phyloP scores from a whole-genome alignment of 441 rosid genomes.

The Gossypium aridum region DNA sequence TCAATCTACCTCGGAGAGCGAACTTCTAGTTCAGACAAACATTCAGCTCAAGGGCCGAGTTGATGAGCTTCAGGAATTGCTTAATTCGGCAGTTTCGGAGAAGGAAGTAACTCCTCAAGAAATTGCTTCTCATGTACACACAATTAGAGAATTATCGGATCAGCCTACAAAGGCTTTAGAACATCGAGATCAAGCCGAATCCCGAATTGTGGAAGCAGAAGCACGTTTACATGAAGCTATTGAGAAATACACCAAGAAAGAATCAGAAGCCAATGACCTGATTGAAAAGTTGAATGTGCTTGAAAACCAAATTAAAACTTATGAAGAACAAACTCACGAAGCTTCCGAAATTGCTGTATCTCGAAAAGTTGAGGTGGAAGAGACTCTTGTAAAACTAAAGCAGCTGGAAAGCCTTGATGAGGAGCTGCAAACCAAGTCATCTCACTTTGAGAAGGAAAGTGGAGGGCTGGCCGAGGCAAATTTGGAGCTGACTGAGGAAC shows the following conservation, averaged over 20 bases:
- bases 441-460: slow-evolving; percentile 58
- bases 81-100: slow-evolving; percentile 48
- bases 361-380: slow-evolving; percentile 59
- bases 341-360: slow-evolving; percentile 50
- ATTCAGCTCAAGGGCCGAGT: slow-evolving; percentile 64
- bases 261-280: slow-evolving; percentile 44
- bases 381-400: slow-evolving; percentile 44
- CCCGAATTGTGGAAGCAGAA: slow-evolving; percentile 33
- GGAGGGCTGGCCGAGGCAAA: slow-evolving; percentile 74
- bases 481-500: slow-evolving; percentile 66
- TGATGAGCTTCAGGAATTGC: slow-evolving; percentile 65
- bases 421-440: slow-evolving; percentile 54
- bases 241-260: slow-evolving; percentile 43
- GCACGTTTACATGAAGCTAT: slow-evolving; percentile 46
- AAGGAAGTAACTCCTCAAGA: slow-evolving; percentile 57
- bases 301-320: slow-evolving; percentile 44
- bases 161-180: slow-evolving; percentile 52
- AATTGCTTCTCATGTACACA: slow-evolving; percentile 38
- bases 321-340: slow-evolving; percentile 49
- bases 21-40: slow-evolving; percentile 68
- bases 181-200: slow-evolving; percentile 46
- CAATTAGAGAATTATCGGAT: slow-evolving; percentile 44
- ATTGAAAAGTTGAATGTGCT: slow-evolving; percentile 51
- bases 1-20: slow-evolving; percentile 54
- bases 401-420: slow-evolving; percentile 53